A percentile compares a stretch with the other conserved stretches of the same genome.
Conservation (phyloP, 1,284 basidiomycete genomes). For the Abortiporus biennis region DNA sequence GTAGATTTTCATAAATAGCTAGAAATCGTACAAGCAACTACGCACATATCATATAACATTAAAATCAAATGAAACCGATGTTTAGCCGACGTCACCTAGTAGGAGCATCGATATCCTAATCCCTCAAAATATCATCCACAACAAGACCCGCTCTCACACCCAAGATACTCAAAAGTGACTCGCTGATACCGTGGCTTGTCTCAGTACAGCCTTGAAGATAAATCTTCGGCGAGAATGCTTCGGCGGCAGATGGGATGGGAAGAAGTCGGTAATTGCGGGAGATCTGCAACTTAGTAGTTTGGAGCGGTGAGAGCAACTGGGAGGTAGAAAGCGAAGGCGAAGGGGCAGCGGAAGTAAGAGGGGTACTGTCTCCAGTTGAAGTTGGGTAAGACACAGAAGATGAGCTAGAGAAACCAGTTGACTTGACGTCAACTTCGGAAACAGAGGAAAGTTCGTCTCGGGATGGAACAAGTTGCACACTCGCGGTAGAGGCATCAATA, state of each 20-base stretch:
- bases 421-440: constrained; percentile 2
- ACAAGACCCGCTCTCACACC: constrained; percentile 46
- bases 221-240: constrained; percentile 31
- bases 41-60: no score
- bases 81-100: neutral
- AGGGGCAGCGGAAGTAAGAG: constrained; percentile 6
- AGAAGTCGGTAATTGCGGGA: constrained; percentile 41
- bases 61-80: neutral
- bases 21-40: no score
- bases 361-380: constrained; percentile 10
- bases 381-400: constrained; percentile 14
- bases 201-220: constrained; percentile 56
- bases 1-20: no score
- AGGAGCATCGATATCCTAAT: neutral
- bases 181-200: constrained; percentile 51
- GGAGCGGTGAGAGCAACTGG: constrained; percentile 15
- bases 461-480: constrained; percentile 17
- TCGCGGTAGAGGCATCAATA: constrained; percentile 21
- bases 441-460: neutral
- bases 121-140: constrained; percentile 31
- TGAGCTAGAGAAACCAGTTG: neutral
- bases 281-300: constrained; percentile 33
- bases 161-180: constrained; percentile 48
- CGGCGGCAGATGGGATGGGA: constrained; percentile 18
- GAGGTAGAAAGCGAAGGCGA: constrained; percentile 14